Base-by-base conservation (phyloP, 176 grass and related monocot genomes). In the Saccharum spontaneum region DNA sequence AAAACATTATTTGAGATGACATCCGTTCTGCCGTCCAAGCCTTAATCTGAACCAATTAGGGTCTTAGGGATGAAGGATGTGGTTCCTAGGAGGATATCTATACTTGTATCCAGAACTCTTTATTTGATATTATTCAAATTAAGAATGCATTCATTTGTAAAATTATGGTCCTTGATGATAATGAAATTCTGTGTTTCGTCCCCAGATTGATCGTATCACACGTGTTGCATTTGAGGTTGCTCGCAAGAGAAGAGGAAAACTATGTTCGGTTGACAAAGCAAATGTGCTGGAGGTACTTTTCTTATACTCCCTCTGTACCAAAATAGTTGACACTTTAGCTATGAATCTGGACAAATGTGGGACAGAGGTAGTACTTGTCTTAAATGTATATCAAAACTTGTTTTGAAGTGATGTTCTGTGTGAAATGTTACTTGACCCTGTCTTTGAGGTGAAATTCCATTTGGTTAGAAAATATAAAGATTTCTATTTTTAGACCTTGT, bases 211-310 rank as follows among this genome's bases (percentile, higher is more conserved):
- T 78, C 78, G 97, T 78, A 99, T 99, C 16, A 82, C 93, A 43
- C 91, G 86, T 7, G 83, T 92, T 77, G 90, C 91, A 84, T 96
- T 99, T 94, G 90, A 94, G 61, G 91, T 99, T 87, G 91, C 97
- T 77, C 88, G 88, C 61, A 99, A 99, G 86, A 83, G 93, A 80
- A 71, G 62, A 46, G 91, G 93, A 5, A 94, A 89, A 71, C 59
- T 99, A 3, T 99, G 93, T 71, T 96, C 93, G 2, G 97, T 99
- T 33, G 93, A 99, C 85, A 99, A 99, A 83, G 97, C 97, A 5
- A 99, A 96, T 90, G 97, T 96, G 17, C 78, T 96, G 75, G 93
- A 96, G 93, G 97, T 98, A 88, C 12, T n/a, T 73, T 24, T 31
- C 65, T 67, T 74, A 16, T 82, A 34, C 28, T 28, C 28, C 28